Conservation (phyloP, 2,329 filamentous ascomycete genomes). For the Myriosclerotinia scirpicola region DNA sequence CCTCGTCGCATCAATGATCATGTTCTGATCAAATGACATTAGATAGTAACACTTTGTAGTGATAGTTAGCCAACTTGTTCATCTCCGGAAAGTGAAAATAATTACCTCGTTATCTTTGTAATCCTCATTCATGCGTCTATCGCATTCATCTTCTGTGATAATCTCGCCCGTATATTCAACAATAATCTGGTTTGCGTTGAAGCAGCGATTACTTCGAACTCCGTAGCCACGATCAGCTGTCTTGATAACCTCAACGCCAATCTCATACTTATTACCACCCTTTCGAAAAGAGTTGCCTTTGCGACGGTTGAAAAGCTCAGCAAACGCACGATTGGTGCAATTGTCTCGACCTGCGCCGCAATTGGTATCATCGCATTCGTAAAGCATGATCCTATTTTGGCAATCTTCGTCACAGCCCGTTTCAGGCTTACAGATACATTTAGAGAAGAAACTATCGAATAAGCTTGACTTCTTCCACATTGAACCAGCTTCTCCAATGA, state of each 20-base stretch:
- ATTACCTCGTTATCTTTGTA: conserved; percentile 92
- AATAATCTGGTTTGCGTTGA: conserved; percentile 89
- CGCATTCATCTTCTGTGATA: conserved; percentile 91
- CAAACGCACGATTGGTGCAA: conserved; percentile 88
- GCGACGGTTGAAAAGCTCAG: conserved; percentile 70
- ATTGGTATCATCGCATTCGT: conserved; percentile 90
- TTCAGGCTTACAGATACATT: conserved; percentile 75
- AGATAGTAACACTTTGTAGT: conserved; percentile 82
- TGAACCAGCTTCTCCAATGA: conserved; percentile 78
- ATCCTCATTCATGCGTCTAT: conserved; percentile 85
- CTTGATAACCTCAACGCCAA: conserved; percentile 94
- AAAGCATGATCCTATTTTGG: conserved; percentile 94
- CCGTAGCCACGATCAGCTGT: conserved; percentile 86
- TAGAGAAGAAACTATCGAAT: conserved; percentile 71
- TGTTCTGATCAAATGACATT: conserved; percentile 97
- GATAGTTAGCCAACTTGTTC: conserved; percentile 28
- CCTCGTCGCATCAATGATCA: conserved; percentile 96
- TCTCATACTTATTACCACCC: conserved; percentile 79
- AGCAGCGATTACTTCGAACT: conserved; percentile 85
- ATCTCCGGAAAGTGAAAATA: conserved; percentile 24
- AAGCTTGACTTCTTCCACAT: conserved; percentile 79
- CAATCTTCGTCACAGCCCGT: conserved; percentile 86
- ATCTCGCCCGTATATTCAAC: conserved; percentile 99
- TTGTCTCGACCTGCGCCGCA: conserved; percentile 73
- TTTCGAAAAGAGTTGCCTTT: conserved; percentile 45